Base-by-base conservation (phyloP, 1,139 yeast species). In the Sugiyamaella neomexicana region DNA sequence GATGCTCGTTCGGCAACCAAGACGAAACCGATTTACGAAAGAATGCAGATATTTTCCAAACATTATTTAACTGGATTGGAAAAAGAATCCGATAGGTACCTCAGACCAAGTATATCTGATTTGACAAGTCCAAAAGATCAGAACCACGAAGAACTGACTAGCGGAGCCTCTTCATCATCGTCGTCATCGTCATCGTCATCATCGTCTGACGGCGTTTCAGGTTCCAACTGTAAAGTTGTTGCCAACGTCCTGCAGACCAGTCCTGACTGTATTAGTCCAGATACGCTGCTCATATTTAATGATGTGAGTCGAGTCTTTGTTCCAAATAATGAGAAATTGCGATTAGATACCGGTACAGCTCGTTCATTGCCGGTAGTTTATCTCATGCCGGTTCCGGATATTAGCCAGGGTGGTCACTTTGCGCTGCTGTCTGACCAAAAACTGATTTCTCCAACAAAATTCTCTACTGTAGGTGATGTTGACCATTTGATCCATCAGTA, bases 11-110 rank as follows among this genome's bases (percentile, higher is more conserved):
- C 74, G 0, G 72, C 81, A 0, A 90, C 95, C 59, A 68, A 1
- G 68, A 83, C 90, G 0, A 73, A 72, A 48, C 64, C 80, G 0
- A 71, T 88, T 46, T 61, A 68, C 0, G 70, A 75, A 37, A 76
- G 97, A 66, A 83, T 90, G 86, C 59, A 68, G 1, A 68, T 80
- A 0, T 80, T 88, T 61, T 74, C 81, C 55, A 69, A 70, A 40
- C 64, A 71, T 46, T 75, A 86, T 12, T 70, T 86, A 23, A 62
- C 70, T 13, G 71, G 72, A 2, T 60, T 68, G 13, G 72, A 69
- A 41, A 46, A 44, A 5, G 47, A 44, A 20, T 32, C 47, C 3
- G 29, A 32, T 10, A 20, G 47, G 23, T 44, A 44, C 32, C 15
- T 44, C 3, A 31, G 17, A 13, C 47, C 47, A 3, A 32, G 39